A percentile compares a stretch with the other conserved stretches of the same genome.
Conservation (phyloP, 768 basidiomycete genomes). For the Mycena haematopus region DNA sequence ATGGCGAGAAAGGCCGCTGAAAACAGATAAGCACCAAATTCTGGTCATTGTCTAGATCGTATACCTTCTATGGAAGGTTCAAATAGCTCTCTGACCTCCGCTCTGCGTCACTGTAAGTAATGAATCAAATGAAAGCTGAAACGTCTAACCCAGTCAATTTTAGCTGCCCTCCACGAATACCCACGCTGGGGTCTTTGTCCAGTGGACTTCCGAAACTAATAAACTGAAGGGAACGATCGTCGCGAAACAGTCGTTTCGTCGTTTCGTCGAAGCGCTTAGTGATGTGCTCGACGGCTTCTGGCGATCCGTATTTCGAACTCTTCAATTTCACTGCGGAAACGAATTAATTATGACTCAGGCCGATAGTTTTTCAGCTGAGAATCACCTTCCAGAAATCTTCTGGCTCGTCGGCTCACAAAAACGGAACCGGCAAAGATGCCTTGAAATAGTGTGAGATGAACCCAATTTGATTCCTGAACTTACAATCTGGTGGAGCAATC, state of each 20-base stretch:
- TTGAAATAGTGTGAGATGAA: conserved; percentile 33
- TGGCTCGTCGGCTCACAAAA: conserved; percentile 78
- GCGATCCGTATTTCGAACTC: conserved; percentile 72
- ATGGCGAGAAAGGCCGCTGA: conserved; percentile 72
- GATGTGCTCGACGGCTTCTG: conserved; percentile 79
- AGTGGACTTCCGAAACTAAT: conserved; percentile 80
- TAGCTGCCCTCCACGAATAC: conserved; percentile 74
- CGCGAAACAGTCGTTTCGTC: conserved; percentile 79
- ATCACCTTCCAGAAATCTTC: conserved; percentile 74
- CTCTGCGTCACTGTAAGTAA: conserved; percentile 32
- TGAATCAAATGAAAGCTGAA: not conserved
- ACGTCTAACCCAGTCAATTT: conserved; percentile 68
- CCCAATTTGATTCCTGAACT: conserved; percentile 30
- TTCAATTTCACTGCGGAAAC: conserved; percentile 66
- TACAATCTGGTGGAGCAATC: conserved; percentile 83
- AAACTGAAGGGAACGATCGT: conserved; percentile 70
- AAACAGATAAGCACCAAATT: conserved; percentile 6
- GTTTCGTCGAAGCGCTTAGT: conserved; percentile 84
- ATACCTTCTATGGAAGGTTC: conserved; percentile 76
- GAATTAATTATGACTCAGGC: conserved; percentile 15
- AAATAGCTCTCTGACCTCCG: conserved; percentile 72
- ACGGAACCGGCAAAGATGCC: conserved; percentile 85
- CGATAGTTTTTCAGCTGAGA: not conserved
- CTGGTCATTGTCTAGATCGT: not conserved
- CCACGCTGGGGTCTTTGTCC: conserved; percentile 73